phyloP scores from a whole-genome alignment of 1,284 basidiomycete species.

The Schizopora paradoxa region DNA sequence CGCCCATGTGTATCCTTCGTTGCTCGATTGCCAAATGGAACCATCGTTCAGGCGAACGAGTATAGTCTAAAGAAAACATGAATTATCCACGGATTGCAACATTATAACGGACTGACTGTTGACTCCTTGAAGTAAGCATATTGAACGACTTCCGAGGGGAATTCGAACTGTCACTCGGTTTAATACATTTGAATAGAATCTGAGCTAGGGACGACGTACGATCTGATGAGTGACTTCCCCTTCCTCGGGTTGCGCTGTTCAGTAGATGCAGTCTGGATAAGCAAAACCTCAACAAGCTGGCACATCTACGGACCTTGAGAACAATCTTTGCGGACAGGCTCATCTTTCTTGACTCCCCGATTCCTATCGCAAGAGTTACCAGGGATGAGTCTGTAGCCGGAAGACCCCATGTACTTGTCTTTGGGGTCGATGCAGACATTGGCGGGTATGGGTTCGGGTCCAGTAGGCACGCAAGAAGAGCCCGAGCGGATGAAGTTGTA shows the following conservation, averaged over 20 bases:
- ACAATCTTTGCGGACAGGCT: conserved; percentile 68
- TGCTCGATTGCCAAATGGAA: conserved; percentile 87
- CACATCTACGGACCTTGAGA: conserved; percentile 51
- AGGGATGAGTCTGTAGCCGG: conserved; percentile 89
- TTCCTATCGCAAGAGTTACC: conserved; percentile 79
- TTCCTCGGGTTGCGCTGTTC: conserved; percentile 63
- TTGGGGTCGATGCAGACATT: conserved; percentile 63
- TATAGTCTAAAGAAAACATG: conserved; percentile 55
- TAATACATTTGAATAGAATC: not conserved
- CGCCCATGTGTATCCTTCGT: conserved; percentile 92
- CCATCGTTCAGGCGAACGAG: conserved; percentile 77
- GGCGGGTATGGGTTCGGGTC: conserved; percentile 81
- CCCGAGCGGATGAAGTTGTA: conserved; percentile 81
- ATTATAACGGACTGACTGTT: conserved; percentile 37
- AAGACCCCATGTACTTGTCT: conserved; percentile 80
- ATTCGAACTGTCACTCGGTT: conserved; percentile 51
- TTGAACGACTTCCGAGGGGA: conserved; percentile 66
- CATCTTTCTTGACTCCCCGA: conserved; percentile 60
- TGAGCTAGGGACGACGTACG: conserved; percentile 34
- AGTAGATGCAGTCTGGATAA: conserved; percentile 14
- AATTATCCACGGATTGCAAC: not conserved
- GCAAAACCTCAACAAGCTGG: conserved; percentile 1
- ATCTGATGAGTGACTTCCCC: conserved; percentile 68
- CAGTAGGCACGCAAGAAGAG: conserved; percentile 71
- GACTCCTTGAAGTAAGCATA: conserved; percentile 83